A percentile compares a stretch with the other conserved stretches of the same genome.
These are phyloP conservation scores for Eucalyptus curtisii DNA, from an alignment of 345 rosid genomes.

Conservation along the genomic window DNA sequence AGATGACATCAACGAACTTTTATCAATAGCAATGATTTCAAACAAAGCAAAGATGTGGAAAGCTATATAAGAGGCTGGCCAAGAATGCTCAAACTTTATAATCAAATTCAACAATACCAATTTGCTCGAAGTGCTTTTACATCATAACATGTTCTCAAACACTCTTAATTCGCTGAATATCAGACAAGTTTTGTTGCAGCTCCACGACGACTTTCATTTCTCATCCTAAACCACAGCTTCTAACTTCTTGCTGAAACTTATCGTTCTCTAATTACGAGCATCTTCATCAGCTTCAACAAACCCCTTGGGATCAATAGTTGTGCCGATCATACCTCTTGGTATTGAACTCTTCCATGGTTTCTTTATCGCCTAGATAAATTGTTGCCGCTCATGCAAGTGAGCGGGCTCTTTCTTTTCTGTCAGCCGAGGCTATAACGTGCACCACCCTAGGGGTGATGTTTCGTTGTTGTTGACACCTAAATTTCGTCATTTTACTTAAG, in stretches of 20 bases:
- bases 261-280: slow-evolving; percentile 34
- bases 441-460: slow-evolving; percentile 81
- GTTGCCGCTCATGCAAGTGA: slow-evolving; percentile 53
- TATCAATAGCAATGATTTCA: not conserved
- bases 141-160: not conserved
- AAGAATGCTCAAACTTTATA: not conserved
- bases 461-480: no score
- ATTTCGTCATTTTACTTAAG: no score
- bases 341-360: slow-evolving; percentile 83
- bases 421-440: slow-evolving; percentile 67
- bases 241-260: slow-evolving; percentile 66
- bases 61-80: not conserved
- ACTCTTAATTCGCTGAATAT: slow-evolving; percentile 23
- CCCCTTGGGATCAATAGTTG: slow-evolving; percentile 60
- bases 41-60: not conserved
- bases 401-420: slow-evolving; percentile 71
- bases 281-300: slow-evolving; percentile 37
- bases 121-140: not conserved
- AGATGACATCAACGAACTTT: not conserved
- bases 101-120: not conserved
- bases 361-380: slow-evolving; percentile 64
- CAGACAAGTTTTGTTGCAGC: slow-evolving; percentile 72
- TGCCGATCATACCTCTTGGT: slow-evolving; percentile 64
- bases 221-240: slow-evolving; percentile 74
- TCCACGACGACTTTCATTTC: slow-evolving; percentile 73